Evolutionary conservation across 495 filamentous ascomycete genomes (phyloP), one percentile per base, ranked within the genome.

Genomic region (Clohesyomyces aquaticus): DNA sequence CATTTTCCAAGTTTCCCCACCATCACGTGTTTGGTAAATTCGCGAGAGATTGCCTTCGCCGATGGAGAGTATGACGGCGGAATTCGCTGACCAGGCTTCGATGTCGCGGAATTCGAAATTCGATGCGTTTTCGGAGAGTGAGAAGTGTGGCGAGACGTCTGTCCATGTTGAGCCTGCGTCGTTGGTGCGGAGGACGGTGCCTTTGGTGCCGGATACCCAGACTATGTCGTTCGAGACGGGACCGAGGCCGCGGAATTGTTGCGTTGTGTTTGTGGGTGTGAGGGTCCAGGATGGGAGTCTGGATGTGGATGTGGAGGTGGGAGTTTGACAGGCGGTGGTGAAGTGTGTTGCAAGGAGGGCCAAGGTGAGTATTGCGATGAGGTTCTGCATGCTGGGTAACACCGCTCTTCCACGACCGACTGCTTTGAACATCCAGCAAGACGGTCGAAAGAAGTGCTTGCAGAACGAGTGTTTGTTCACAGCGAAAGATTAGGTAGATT

Each of bases 121-220:
- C 8, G 60, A 12, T 1, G 38, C 11, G 35, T 63, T 54, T 38
- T 63, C 60, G 1, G 59, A 41, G 42, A 41, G 23, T 6, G n/a
- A n/a, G n/a, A 63, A 35, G 1, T 42, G 9, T 21, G 60, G 60
- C 4, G 60, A 63, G 28, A 63, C 42, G 18, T 63, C 23, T 9
- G 35, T 19, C 60, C 60, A 63, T 26, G 41, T 63, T 16, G 3
- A 3, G 38, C 60, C 60, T 16, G 41, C 60, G 42, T 63, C 45
- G 42, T 26, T 2, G 11, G 51, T 63, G 28, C 51, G 60, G 0
- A 63, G 28, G 12, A 57, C 60, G 4, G 60, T 56, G 27, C 51
- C 60, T 41, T 57, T 56, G 28, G 60, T 56, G 9, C 60, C 60
- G 16, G 60, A 63, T 9, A 63, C 51, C 60, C 60, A 63, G 26